These are phyloP conservation scores for Ganoderma multipileum DNA, from an alignment of 1,284 basidiomycete genomes.

Conservation along the genomic window DNA sequence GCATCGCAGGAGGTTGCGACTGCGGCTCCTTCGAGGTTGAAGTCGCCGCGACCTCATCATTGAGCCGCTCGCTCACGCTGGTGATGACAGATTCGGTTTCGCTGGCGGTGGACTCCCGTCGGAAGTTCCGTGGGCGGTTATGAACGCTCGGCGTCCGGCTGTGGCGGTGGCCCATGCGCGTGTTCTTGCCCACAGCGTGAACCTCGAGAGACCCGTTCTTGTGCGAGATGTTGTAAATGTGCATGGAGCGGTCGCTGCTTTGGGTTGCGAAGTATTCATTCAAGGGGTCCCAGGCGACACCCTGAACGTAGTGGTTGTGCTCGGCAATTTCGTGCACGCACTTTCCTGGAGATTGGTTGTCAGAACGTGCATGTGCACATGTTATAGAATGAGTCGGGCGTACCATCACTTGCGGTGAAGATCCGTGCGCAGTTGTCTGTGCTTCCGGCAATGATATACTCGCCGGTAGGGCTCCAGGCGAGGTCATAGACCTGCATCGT, in stretches of 20 bases:
- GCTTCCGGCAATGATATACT: constrained; percentile 93
- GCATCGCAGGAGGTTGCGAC: constrained; percentile 44
- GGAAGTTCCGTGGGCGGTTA: constrained; percentile 62
- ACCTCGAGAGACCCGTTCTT: constrained; percentile 78
- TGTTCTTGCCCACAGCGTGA: constrained; percentile 85
- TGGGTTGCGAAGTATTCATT: constrained; percentile 96
- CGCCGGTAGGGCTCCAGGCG: constrained; percentile 95
- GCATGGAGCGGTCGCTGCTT: constrained; percentile 91
- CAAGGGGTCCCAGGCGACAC: constrained; percentile 95
- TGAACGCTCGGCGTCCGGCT: constrained; percentile 70
- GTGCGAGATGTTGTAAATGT: constrained; percentile 83
- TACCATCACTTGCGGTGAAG: constrained; percentile 81
- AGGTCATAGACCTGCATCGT: constrained; percentile 97
- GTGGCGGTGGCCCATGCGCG: constrained; percentile 72
- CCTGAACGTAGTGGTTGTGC: constrained; percentile 94
- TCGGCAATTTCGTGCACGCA: constrained; percentile 87
- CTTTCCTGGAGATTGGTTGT: constrained; percentile 59
- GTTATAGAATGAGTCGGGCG: constrained; percentile 23
- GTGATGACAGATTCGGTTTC: constrained; percentile 72
- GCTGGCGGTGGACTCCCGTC: constrained; percentile 77
- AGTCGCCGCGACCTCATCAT: constrained; percentile 40
- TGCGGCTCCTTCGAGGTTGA: constrained; percentile 32
- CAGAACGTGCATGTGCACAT: not conserved
- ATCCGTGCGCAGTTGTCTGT: constrained; percentile 96
- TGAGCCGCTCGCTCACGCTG: constrained; percentile 55